These are phyloP conservation scores for Paecilomyces formosus DNA, from an alignment of 2,329 filamentous ascomycete genomes.

Conservation along the genomic window DNA sequence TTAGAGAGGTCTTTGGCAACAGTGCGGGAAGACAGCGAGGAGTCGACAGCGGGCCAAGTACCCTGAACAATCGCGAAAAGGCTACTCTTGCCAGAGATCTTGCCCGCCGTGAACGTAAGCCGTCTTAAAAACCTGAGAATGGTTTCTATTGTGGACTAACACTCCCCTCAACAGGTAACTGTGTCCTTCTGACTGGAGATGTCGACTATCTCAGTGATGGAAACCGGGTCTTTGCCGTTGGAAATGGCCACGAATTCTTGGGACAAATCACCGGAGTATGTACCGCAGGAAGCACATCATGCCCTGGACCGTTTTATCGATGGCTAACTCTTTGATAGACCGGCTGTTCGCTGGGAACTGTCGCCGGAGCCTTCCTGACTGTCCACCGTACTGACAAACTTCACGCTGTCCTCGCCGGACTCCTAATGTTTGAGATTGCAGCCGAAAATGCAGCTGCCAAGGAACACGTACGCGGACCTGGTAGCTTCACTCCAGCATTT, in stretches of 20 bases:
- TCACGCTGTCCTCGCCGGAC: slow-evolving; percentile 62
- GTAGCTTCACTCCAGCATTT: slow-evolving; percentile 79
- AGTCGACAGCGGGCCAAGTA: slow-evolving; percentile 66
- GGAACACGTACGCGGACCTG: slow-evolving; percentile 65
- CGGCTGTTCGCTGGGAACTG: slow-evolving; percentile 79
- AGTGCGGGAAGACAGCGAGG: slow-evolving; percentile 61
- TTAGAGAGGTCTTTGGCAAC: slow-evolving; percentile 62
- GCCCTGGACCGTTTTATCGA: background rate
- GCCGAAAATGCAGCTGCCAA: slow-evolving; percentile 59
- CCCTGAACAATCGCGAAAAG: slow-evolving; percentile 47
- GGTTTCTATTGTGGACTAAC: background rate
- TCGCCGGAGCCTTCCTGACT: slow-evolving; percentile 67
- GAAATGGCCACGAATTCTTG: slow-evolving; percentile 63
- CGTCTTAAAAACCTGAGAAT: background rate
- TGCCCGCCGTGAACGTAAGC: slow-evolving; percentile 54
- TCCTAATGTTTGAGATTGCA: slow-evolving; percentile 71
- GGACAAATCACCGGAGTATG: slow-evolving; percentile 40
- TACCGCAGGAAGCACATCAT: background rate
- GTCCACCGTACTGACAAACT: slow-evolving; percentile 58
- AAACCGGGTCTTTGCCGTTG: slow-evolving; percentile 55
- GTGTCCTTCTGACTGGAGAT: slow-evolving; percentile 76
- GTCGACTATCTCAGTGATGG: slow-evolving; percentile 76
- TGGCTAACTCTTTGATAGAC: slow-evolving; percentile 37
- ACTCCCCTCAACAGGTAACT: slow-evolving; percentile 34
- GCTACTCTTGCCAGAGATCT: slow-evolving; percentile 57